A percentile compares a stretch with the other conserved stretches of the same genome.
phyloP scores from a whole-genome alignment of 1,139 yeast genomes.

The Saccharomycopsis crataegensis region DNA sequence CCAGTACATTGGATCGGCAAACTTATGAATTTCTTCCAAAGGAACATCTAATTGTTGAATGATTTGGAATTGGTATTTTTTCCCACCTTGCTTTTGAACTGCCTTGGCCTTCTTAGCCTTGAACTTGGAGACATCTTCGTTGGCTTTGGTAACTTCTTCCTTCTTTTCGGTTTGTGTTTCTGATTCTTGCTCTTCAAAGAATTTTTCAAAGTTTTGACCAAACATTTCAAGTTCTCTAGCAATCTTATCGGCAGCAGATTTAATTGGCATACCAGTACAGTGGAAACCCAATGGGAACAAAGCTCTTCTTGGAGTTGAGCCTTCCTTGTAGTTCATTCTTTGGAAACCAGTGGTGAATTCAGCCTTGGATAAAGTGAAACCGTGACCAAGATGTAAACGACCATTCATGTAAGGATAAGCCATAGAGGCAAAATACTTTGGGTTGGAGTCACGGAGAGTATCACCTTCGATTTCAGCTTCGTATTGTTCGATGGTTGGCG shows the following conservation, averaged over 20 bases:
- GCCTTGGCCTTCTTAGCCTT: conserved; percentile 90
- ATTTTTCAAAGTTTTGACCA: conserved; percentile 75
- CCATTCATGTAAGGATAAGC: conserved; percentile 99
- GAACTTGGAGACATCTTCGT: conserved; percentile 82
- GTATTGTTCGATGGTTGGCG: conserved; percentile 67
- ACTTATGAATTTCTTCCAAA: conserved; percentile 71
- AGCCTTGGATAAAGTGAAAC: conserved; percentile 89
- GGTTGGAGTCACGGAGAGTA: conserved; percentile 68
- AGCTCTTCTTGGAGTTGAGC: conserved; percentile 64
- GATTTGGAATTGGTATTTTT: conserved; percentile 91
- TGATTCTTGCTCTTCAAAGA: conserved; percentile 32
- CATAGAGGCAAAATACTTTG: conserved; percentile 89
- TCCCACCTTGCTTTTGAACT: conserved; percentile 86
- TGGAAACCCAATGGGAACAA: conserved; percentile 97
- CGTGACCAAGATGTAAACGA: conserved; percentile 95
- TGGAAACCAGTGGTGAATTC: conserved; percentile 93
- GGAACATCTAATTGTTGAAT: conserved; percentile 91
- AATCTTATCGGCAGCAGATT: conserved; percentile 93
- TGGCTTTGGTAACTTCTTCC: conserved; percentile 30
- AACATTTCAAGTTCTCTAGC: conserved; percentile 87
- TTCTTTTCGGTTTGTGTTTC: conserved; percentile 39
- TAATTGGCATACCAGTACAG: conserved; percentile 99
- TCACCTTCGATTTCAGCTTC: conserved; percentile 49
- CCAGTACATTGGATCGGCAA: conserved; percentile 90
- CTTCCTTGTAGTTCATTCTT: conserved; percentile 51